These are phyloP conservation scores for Aleurites moluccanus DNA, from an alignment of 441 rosid genomes.

Conservation along the genomic window DNA sequence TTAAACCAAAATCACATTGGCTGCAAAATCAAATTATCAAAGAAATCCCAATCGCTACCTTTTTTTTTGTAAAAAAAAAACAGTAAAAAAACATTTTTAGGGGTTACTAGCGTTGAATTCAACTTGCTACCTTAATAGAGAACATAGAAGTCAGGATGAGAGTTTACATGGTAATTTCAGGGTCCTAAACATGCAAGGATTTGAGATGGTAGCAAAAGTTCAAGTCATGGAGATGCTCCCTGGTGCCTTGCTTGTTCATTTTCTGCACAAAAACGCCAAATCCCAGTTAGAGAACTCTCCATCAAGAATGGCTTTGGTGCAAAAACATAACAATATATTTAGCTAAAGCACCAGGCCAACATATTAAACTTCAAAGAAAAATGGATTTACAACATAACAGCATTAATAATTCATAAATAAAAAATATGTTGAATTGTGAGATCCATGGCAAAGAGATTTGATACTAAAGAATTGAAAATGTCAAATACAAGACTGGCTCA, in stretches of 20 bases:
- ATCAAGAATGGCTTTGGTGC: conserved; percentile 2
- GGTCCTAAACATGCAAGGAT: not conserved
- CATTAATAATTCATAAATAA: not conserved
- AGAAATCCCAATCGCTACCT: not conserved
- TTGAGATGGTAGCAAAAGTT: not conserved
- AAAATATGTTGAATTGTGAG: not conserved
- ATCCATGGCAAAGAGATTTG: not conserved
- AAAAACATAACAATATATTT: not conserved
- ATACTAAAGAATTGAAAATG: not conserved
- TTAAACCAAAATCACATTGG: conserved; percentile 6
- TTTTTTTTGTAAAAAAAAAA: not conserved
- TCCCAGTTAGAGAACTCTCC: not conserved
- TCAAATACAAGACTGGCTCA: too few relatives aligned
- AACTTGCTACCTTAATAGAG: not conserved
- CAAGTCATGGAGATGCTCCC: conserved; percentile 37
- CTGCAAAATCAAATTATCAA: not conserved
- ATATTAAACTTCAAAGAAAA: not conserved
- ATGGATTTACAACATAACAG: not conserved
- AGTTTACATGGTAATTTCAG: not conserved
- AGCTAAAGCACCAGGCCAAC: not conserved
- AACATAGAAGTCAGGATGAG: not conserved
- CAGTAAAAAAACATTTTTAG: not conserved
- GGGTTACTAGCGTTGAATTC: not conserved
- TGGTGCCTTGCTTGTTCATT: conserved; percentile 35
- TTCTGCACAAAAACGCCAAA: conserved; percentile 38